Evolutionary conservation across 2,329 filamentous ascomycete genomes (phyloP).

Genomic region (Fusarium siculi): DNA sequence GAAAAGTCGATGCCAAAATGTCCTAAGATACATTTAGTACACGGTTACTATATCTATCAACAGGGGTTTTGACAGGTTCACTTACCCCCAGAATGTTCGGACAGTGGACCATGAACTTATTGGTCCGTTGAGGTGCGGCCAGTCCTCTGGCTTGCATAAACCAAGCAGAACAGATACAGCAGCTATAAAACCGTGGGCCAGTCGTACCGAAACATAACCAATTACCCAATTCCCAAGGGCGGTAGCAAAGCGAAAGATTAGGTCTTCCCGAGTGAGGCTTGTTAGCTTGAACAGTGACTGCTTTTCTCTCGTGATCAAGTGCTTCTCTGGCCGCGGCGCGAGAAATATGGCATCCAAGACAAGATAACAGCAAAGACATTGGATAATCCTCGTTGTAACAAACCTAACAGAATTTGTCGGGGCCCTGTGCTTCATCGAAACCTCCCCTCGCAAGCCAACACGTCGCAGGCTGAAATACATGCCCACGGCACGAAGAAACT

Average conservation of each 20-base stretch:
- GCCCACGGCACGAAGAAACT: background rate
- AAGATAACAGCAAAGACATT: background rate
- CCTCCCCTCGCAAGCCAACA: background rate
- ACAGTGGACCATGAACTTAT: constrained; percentile 1
- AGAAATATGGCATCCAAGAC: background rate
- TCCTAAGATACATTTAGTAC: background rate
- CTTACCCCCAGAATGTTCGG: constrained; percentile 14
- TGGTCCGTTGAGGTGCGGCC: constrained; percentile 1
- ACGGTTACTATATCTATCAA: rapidly evolving
- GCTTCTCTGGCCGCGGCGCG: background rate
- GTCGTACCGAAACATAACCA: background rate
- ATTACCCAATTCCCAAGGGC: background rate
- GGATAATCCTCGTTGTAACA: background rate
- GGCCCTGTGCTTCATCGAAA: background rate
- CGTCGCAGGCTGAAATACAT: background rate
- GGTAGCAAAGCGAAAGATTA: background rate
- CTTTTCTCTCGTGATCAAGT: background rate
- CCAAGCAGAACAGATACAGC: background rate
- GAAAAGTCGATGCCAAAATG: constrained; percentile 9
- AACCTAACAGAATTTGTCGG: background rate
- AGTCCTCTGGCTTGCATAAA: background rate
- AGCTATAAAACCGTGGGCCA: background rate
- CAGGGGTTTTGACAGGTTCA: rapidly evolving
- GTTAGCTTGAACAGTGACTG: background rate
- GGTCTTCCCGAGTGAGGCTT: background rate